A percentile compares a stretch with the other conserved stretches of the same genome.
These are phyloP conservation scores for Rhodosporidiobolus sp. DNA, from an alignment of 768 basidiomycete genomes.

Conservation along the genomic window DNA sequence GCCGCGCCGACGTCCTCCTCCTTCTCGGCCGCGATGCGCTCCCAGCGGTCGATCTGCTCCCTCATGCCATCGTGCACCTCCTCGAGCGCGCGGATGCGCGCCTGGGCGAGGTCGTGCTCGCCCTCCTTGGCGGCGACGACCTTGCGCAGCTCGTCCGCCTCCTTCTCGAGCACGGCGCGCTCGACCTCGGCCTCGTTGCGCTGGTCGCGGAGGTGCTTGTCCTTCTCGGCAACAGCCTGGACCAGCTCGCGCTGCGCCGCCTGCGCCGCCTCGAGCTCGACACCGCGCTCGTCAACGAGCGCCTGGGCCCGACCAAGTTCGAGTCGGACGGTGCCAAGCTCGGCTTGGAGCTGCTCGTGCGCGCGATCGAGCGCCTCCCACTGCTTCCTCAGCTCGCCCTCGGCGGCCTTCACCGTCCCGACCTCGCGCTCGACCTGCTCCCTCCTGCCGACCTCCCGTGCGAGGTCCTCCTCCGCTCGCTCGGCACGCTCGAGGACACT, in stretches of 20 bases:
- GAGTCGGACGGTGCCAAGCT: constrained; percentile 25
- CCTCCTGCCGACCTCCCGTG: constrained; percentile 55
- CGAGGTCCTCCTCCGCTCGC: constrained; percentile 43
- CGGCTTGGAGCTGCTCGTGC: constrained; percentile 9
- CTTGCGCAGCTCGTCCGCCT: constrained; percentile 69
- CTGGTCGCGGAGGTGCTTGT: constrained; percentile 74
- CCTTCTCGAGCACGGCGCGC: constrained; percentile 84
- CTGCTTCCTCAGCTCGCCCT: constrained; percentile 15
- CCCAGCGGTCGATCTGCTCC: constrained; percentile 61
- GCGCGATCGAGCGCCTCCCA: background rate
- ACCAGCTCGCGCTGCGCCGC: constrained; percentile 63
- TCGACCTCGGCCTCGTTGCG: constrained; percentile 91
- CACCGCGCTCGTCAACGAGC: constrained; percentile 38
- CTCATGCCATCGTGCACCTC: constrained; percentile 61
- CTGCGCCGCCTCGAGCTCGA: constrained; percentile 59
- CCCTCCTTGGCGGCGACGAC: constrained; percentile 61
- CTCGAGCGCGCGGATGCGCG: constrained; percentile 57
- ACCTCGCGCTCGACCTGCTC: constrained; percentile 61
- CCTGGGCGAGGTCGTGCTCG: constrained; percentile 50
- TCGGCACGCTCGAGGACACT: constrained; percentile 40
- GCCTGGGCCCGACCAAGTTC: constrained; percentile 22
- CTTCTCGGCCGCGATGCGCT: constrained; percentile 12
- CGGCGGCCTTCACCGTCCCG: background rate
- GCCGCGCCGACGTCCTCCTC: constrained; percentile 67
- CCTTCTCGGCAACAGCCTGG: constrained; percentile 72